A percentile compares a stretch with the other conserved stretches of the same genome.
phyloP scores from a whole-genome alignment of 805 yeast species.

The Candida quercuum region DNA sequence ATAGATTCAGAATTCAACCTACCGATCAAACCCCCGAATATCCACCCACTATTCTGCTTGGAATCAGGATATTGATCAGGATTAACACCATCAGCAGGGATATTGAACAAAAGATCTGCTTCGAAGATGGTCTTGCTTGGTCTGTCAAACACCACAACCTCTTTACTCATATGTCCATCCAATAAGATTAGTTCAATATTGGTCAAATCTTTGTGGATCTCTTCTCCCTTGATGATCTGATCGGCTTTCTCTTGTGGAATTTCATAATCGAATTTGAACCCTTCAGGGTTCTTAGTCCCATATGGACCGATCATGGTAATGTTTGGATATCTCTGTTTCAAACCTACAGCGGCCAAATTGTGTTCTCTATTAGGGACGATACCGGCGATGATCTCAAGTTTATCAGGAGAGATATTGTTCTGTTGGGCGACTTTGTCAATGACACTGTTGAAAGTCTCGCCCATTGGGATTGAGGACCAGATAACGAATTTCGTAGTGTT shows the following conservation, averaged over 20 bases:
- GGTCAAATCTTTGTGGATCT: background rate
- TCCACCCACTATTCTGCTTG: background rate
- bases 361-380: background rate
- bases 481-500: background rate
- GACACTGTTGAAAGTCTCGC: background rate
- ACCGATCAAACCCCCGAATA: background rate
- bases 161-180: background rate
- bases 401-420: background rate
- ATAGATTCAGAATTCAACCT: background rate
- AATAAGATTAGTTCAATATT: background rate
- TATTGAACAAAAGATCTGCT: background rate
- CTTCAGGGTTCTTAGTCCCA: background rate
- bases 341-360: background rate
- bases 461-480: background rate
- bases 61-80: background rate
- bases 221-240: background rate
- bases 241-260: background rate
- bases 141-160: background rate
- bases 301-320: background rate
- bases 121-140: background rate
- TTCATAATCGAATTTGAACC: background rate
- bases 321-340: background rate
- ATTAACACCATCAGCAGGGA: background rate
- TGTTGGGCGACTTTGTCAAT: background rate
- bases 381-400: background rate